These are phyloP conservation scores for Neostapfia colusana DNA, from an alignment of 176 grass and related monocot species.

Conservation along the genomic window DNA sequence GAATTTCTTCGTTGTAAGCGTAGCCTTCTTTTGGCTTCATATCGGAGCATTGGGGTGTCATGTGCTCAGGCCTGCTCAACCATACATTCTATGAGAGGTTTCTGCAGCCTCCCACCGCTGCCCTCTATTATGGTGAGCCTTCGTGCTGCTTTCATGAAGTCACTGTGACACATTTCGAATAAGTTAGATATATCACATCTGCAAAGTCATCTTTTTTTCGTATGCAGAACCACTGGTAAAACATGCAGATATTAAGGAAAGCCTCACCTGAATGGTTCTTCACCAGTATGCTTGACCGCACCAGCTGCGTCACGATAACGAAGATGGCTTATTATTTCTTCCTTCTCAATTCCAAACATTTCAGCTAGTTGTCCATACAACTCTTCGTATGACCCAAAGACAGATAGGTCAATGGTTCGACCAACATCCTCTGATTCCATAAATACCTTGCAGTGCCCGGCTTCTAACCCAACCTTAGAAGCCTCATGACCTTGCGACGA, in stretches of 20 bases:
- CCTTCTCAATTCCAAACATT: conserved; percentile 76
- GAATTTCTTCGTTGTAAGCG: not conserved
- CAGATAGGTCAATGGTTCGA: conserved; percentile 67
- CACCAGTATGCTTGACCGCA: conserved; percentile 60
- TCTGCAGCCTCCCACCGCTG: conserved; percentile 36
- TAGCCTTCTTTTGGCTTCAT: conserved; percentile 22
- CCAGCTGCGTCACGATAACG: conserved; percentile 64
- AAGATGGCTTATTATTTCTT: conserved; percentile 62
- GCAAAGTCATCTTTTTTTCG: not conserved
- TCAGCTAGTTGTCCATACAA: conserved; percentile 60
- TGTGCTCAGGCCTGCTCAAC: conserved; percentile 43
- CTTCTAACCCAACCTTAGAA: conserved; percentile 55
- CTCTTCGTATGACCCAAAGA: conserved; percentile 73
- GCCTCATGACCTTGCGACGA: conserved; percentile 32
- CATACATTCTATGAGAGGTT: conserved; percentile 44
- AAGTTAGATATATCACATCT: not conserved
- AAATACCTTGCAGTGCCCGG: conserved; percentile 66
- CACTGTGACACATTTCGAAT: conserved; percentile 39
- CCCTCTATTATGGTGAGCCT: conserved; percentile 60
- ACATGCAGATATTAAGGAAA: not conserved
- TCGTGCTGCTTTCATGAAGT: conserved; percentile 74
- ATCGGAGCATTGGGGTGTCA: not conserved
- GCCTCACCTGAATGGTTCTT: conserved; percentile 74
- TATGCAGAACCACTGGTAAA: not conserved
- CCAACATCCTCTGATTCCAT: conserved; percentile 78